phyloP scores from a whole-genome alignment of 2,329 filamentous ascomycete genomes.

The Colletotrichum tropicale region DNA sequence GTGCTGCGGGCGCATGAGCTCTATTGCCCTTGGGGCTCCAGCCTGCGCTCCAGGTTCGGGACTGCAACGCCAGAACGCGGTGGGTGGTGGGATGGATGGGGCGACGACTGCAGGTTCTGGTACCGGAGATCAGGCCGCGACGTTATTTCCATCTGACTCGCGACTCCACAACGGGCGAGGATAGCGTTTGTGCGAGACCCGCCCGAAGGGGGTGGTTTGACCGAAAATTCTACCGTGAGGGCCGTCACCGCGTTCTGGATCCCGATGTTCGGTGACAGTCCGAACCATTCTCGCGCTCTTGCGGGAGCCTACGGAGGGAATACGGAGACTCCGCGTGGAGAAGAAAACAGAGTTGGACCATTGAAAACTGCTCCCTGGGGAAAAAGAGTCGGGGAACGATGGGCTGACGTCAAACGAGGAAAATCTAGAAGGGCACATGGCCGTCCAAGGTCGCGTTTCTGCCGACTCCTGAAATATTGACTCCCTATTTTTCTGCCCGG shows the following conservation, averaged over 20 bases:
- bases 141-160: background rate
- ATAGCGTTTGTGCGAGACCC: slow-evolving; percentile 2
- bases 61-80: background rate
- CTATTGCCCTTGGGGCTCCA: slow-evolving; percentile 4
- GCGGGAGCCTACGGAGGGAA: background rate
- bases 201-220: background rate
- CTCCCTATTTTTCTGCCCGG: background rate
- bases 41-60: background rate
- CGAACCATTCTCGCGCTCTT: background rate
- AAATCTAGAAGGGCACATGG: background rate
- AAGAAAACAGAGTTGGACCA: background rate
- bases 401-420: background rate
- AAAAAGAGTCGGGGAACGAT: background rate
- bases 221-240: background rate
- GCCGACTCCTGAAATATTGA: background rate
- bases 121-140: background rate
- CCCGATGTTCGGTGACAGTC: slow-evolving; percentile 3
- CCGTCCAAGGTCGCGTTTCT: background rate
- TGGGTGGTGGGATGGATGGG: background rate
- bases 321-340: slow-evolving; percentile 7
- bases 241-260: slow-evolving; percentile 1
- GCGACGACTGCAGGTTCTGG: background rate
- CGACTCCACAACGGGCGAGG: background rate
- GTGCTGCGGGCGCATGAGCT: background rate
- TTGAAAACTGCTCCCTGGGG: background rate